Evolutionary conservation across 208 protist species (phyloP), one percentile per base, ranked within the genome.

Genomic region (Plasmodiophora brassicae): DNA sequence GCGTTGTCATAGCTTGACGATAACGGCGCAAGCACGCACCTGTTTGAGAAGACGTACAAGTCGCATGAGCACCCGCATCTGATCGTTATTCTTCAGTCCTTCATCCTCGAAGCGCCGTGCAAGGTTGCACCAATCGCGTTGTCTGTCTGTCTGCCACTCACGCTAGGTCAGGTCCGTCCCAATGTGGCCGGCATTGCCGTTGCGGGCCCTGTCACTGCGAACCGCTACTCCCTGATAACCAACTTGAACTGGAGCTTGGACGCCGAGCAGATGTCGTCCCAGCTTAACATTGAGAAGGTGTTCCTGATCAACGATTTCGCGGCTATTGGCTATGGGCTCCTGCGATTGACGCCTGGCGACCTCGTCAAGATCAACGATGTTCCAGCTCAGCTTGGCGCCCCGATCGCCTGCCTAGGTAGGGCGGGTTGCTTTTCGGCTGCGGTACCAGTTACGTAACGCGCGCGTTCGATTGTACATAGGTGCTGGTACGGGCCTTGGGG

Each of bases 281-380:
- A 90, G 88, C 0, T 93, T 93, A 5, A 98, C 84, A 43, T 98
- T 93, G 90, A 98, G 95, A 92, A 98, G 96, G 83, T 97, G 94
- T 36, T 97, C 89, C 1, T 97, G 96, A 88, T 96, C 96, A 86
- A 86, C 25, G 83, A 86, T n/a, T 86, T 86, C 39, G 83, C 38
- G 25, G 45, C 44, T 5, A 86, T 86, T 20, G 83, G 83, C n/a
- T 53, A 86, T n/a, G 38, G 44, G 25, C 25, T 86, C 8, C 83
- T 86, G 10, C 28, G 44, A 5, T n/a, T 86, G 20, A 86, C n/a
- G 41, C 39, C 83, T 8, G 83, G 45, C 38, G 83, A 86, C 45
- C 5, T 54, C 45, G 25, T 53, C 32, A 5, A 54, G 39, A 35
- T 86, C 38, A 45, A 86, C 39, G 41, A 86, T 46, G 83, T 45